A percentile compares a stretch with the other conserved stretches of the same genome.
Evolutionary conservation across 371 early-diverging fungal species (phyloP).

Genomic region (Lichtheimia hyalospora): DNA sequence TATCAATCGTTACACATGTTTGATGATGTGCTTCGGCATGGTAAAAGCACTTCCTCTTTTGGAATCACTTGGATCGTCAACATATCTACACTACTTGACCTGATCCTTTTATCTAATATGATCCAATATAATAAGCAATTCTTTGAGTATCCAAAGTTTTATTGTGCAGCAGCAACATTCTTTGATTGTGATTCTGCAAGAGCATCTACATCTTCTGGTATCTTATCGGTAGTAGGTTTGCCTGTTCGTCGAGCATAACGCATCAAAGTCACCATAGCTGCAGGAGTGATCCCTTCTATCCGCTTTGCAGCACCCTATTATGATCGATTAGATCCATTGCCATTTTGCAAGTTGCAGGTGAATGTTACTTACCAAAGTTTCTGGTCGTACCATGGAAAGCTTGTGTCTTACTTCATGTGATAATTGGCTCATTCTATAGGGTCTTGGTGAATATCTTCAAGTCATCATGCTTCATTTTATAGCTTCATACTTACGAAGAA

Average conservation of each 20-base stretch:
- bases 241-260: slow-evolving; percentile 50
- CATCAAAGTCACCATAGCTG: slow-evolving; percentile 70
- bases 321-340: neutral
- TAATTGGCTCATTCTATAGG: slow-evolving; percentile 56
- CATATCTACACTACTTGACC: too few species aligned
- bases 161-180: too few species aligned
- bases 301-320: slow-evolving; percentile 77
- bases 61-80: too few species aligned
- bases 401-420: slow-evolving; percentile 76
- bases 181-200: too few species aligned
- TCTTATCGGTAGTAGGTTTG: neutral
- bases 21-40: too few species aligned
- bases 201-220: too few species aligned
- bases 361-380: slow-evolving; percentile 58
- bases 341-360: neutral
- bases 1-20: too few species aligned
- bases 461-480: neutral
- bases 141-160: too few species aligned
- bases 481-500: slow-evolving; percentile 33
- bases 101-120: too few species aligned
- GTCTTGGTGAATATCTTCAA: too few species aligned
- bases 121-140: too few species aligned
- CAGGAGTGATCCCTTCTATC: slow-evolving; percentile 84
- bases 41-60: too few species aligned
- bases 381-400: slow-evolving; percentile 65